Evolutionary conservation across 371 early-diverging fungal genomes (phyloP), one percentile per base, ranked within the genome.

Genomic region (Cokeromyces recurvatus): DNA sequence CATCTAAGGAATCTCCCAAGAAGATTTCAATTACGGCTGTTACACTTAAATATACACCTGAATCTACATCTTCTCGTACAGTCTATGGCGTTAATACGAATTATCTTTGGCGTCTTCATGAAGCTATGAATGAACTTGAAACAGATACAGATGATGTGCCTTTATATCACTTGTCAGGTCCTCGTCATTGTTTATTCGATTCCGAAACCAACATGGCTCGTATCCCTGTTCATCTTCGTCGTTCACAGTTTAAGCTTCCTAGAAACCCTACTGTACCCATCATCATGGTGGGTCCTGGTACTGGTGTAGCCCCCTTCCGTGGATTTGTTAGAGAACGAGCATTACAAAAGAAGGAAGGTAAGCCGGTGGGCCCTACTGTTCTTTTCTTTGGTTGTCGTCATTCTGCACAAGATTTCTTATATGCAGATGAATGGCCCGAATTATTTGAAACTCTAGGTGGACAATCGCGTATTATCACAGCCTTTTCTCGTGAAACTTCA

Each of bases 291-390:
- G 97, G 98, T 3, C 97, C 98, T 14, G 98, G 98, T 38, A 98
- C 98, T 1, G 98, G 98, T 35, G 91, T 98, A 19, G 98, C 98
- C 10, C 98, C 98, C 14, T 96, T 97, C 89, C 85, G 91, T 32
- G 98, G 87, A 0, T 98, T 98, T 68, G 65, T 95, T 3, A 85
- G 87, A 51, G 97, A 98, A 56, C 87, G 98, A 49, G 84, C 85
- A 14, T 54, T 70, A 16, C 74, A 76, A 52, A 79, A 68, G 32
- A 62, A 70, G 35, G 59, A 79, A 21, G 78, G 79, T 48, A 70
- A 68, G 39, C 63, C 72, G 15, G 77, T 86, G 23, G 95, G 98
- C 12, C 75, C 86, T 1, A 88, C 96, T 1, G 63, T 92, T 35
- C 66, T 98, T 51, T 96, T 94, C 76, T 95, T 83, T 69, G 98